These are phyloP conservation scores for Rosa lucieae DNA, from an alignment of 306 rosid genomes.

Conservation along the genomic window DNA sequence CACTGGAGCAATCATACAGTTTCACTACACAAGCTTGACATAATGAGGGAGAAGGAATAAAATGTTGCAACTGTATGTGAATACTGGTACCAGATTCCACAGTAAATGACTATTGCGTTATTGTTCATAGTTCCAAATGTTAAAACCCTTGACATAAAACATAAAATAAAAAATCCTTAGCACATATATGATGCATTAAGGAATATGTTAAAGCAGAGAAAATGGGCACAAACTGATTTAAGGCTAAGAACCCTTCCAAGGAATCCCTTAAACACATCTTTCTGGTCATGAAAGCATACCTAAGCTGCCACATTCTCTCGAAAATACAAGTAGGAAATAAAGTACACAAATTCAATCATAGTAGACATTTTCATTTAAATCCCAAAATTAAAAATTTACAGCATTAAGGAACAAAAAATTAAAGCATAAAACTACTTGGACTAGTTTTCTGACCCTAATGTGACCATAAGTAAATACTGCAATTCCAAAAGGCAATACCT, in stretches of 20 bases:
- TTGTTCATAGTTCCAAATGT: not conserved
- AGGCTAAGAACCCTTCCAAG: slow-evolving; percentile 84
- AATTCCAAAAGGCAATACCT: no score
- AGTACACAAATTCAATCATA: no score
- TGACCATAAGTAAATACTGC: no score
- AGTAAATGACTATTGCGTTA: not conserved
- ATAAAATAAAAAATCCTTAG: not conserved
- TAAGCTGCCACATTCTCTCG: no score
- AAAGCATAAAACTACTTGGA: no score
- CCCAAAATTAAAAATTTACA: no score
- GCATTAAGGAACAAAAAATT: no score
- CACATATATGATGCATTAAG: not conserved
- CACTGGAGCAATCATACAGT: not conserved
- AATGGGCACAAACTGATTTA: slow-evolving; percentile 49
- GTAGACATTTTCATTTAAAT: no score
- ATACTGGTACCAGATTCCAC: not conserved
- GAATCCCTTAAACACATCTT: slow-evolving; percentile 72
- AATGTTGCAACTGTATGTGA: not conserved
- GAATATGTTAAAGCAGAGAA: not conserved
- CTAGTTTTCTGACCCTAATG: no score
- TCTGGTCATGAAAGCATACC: slow-evolving; percentile 11
- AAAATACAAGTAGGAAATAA: no score
- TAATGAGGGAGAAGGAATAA: not conserved
- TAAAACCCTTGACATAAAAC: not conserved
- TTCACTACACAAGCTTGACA: not conserved